Conservation (phyloP, 73 alveolate species). For the Paraurostyla sp. region DNA sequence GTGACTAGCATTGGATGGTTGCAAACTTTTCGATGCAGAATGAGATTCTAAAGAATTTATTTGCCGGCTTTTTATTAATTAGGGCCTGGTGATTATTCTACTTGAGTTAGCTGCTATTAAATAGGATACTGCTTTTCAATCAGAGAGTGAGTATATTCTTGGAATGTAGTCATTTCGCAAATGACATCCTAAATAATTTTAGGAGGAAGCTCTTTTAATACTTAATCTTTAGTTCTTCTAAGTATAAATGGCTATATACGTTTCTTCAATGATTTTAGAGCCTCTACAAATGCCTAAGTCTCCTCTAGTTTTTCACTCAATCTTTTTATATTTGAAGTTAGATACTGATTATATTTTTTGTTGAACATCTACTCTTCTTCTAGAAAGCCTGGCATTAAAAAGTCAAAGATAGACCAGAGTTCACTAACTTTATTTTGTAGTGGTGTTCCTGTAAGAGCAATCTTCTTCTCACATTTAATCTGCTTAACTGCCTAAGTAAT, state of each 20-base stretch:
- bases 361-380: slow-evolving; percentile 97
- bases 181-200: slow-evolving; percentile 96
- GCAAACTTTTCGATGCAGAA: slow-evolving; percentile 89
- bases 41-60: slow-evolving; percentile 56
- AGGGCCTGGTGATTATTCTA: background rate
- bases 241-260: slow-evolving; percentile 96
- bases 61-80: background rate
- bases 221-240: slow-evolving; percentile 97
- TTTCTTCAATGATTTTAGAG: slow-evolving; percentile 88
- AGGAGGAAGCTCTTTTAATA: slow-evolving; percentile 95
- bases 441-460: slow-evolving; percentile 99
- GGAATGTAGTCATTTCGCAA: slow-evolving; percentile 87
- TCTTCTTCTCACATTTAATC: slow-evolving; percentile 91
- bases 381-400: slow-evolving; percentile 98
- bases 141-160: slow-evolving; percentile 55
- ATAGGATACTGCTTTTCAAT: slow-evolving; percentile 63
- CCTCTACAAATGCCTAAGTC: slow-evolving; percentile 86
- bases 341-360: slow-evolving; percentile 90
- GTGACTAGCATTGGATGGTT: slow-evolving; percentile 93
- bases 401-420: slow-evolving; percentile 99
- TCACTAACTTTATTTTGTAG: slow-evolving; percentile 98
- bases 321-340: slow-evolving; percentile 87
- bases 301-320: slow-evolving; percentile 90
- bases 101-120: slow-evolving; percentile 13
- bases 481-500: slow-evolving; percentile 85